Conservation (phyloP, 768 basidiomycete genomes). For the Serendipita sp. region DNA sequence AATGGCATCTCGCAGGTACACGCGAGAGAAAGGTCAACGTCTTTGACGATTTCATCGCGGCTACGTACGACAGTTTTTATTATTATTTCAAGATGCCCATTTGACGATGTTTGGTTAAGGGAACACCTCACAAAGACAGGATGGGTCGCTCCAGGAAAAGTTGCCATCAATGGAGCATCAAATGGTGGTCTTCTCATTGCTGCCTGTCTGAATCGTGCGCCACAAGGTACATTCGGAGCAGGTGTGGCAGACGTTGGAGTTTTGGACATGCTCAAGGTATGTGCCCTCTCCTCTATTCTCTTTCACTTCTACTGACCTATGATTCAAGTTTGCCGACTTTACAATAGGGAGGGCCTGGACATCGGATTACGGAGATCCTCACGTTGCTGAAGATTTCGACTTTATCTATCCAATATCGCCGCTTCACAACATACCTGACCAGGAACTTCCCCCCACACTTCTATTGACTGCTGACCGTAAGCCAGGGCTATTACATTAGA, state of each 20-base stretch:
- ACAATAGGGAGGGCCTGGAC: slow-evolving; percentile 48
- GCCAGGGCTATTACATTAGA: slow-evolving; percentile 16
- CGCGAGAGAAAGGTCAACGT: slow-evolving; percentile 60
- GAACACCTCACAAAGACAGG: slow-evolving; percentile 58
- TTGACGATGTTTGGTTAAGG: slow-evolving; percentile 20
- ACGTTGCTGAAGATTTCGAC: slow-evolving; percentile 63
- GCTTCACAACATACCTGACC: slow-evolving; percentile 58
- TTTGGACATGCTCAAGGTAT: slow-evolving; percentile 58
- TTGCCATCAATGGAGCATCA: slow-evolving; percentile 62
- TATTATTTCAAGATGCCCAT: neutral
- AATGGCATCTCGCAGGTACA: slow-evolving; percentile 65
- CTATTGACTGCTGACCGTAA: slow-evolving; percentile 71
- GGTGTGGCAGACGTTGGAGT: slow-evolving; percentile 73
- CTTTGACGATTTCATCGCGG: slow-evolving; percentile 72
- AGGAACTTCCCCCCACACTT: slow-evolving; percentile 47
- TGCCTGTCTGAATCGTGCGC: slow-evolving; percentile 71
- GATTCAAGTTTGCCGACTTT: slow-evolving; percentile 9
- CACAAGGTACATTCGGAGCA: slow-evolving; percentile 59
- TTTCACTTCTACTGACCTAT: slow-evolving; percentile 2
- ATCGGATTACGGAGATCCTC: slow-evolving; percentile 62
- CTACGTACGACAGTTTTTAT: slow-evolving; percentile 34
- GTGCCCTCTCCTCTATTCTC: neutral
- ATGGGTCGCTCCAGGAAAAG: slow-evolving; percentile 48
- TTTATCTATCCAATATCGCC: slow-evolving; percentile 70
- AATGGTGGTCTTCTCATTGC: slow-evolving; percentile 73